A percentile compares a stretch with the other conserved stretches of the same genome.
Conservation (phyloP, 164 flowering plant species). For the Magnolia kwangsiensis region DNA sequence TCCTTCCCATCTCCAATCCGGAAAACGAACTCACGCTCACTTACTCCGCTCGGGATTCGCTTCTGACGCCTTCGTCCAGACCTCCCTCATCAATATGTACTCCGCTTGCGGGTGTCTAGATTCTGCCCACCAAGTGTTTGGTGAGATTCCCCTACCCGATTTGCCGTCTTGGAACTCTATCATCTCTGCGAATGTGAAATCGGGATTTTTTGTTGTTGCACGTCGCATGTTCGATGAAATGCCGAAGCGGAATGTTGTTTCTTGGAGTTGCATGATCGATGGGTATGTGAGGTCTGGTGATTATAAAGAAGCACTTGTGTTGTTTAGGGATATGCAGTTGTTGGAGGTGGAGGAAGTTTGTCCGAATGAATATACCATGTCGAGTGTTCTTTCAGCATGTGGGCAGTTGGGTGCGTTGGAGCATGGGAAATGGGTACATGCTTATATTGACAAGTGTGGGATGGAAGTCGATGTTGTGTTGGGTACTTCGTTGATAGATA, state of each 20-base stretch:
- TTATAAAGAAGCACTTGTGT: constrained; percentile 23
- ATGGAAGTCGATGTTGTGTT: constrained; percentile 26
- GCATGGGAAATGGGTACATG: constrained; percentile 37
- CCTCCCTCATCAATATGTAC: constrained; percentile 31
- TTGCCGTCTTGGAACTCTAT: constrained; percentile 39
- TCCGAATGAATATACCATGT: constrained; percentile 35
- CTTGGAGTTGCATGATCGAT: constrained; percentile 42
- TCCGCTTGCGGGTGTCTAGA: constrained; percentile 21
- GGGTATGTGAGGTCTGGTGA: constrained; percentile 30
- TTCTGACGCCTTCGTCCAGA: constrained; percentile 22
- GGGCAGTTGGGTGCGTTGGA: constrained; percentile 33
- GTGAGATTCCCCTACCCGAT: constrained; percentile 27
- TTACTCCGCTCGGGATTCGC: constrained; percentile 18
- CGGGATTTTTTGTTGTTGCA: constrained; percentile 22
- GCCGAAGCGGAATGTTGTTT: constrained; percentile 34
- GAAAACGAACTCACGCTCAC: constrained; percentile 21
- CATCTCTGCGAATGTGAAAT: constrained; percentile 18
- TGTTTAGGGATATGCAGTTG: constrained; percentile 34
- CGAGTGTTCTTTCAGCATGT: constrained; percentile 30
- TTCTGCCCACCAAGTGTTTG: constrained; percentile 27
- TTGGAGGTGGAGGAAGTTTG: constrained; percentile 8
- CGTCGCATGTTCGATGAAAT: constrained; percentile 26
- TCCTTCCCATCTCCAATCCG: constrained; percentile 19
- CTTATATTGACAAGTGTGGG: constrained; percentile 26
- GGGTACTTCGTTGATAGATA: constrained; percentile 56